Evolutionary conservation across 2,329 filamentous ascomycete species (phyloP), one percentile per base, ranked within the genome.

Genomic region (Aspergillus quadrilineatus): DNA sequence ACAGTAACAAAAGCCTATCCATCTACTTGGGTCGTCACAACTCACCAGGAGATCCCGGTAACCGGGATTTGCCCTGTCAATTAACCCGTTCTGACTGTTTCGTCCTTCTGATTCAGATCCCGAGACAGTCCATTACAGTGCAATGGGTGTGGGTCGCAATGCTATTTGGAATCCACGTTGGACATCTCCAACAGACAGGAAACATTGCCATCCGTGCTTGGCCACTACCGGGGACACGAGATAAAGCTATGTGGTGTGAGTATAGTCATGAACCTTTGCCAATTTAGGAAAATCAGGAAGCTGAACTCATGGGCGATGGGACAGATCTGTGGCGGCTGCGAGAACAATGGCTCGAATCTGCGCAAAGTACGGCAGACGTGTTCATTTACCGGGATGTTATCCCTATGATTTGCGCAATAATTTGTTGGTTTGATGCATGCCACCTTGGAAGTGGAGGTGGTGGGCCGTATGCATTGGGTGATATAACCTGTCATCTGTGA

Each of bases 401-500:
- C 12, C 15, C n/a, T 26, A 48, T 48, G 26, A 48, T 54, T 39
- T 51, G 14, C 32, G 34, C 53, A 41, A 51, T 51, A 42, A 56
- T 50, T 46, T 50, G 30, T 49, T 43, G 39, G 41, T 53, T 9
- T 45, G 41, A 36, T 50, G 45, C 34, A 45, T 50, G 45, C 17
- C 37, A 53, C 32, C 22, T 22, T 22, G 17, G 46, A 44, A 37
- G 43, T 52, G 45, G 50, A 52, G 50, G 54, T 14, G 42, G 51
- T 46, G 52, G 57, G 54, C 51, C 51, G 46, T 17, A 57, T 57
- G 51, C 45, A 39, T 49, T 36, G 30, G n/a, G 42, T 52, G 58
- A 67, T 68, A 56, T 53, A 68, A 69, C 67, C 67, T 70, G 66
- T 70, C 68, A 69, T 6, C 6, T 42, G n/a, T 22, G 14, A 36